Base-by-base conservation (phyloP, 352 stramenopile species). In the Bremia lactucae region DNA sequence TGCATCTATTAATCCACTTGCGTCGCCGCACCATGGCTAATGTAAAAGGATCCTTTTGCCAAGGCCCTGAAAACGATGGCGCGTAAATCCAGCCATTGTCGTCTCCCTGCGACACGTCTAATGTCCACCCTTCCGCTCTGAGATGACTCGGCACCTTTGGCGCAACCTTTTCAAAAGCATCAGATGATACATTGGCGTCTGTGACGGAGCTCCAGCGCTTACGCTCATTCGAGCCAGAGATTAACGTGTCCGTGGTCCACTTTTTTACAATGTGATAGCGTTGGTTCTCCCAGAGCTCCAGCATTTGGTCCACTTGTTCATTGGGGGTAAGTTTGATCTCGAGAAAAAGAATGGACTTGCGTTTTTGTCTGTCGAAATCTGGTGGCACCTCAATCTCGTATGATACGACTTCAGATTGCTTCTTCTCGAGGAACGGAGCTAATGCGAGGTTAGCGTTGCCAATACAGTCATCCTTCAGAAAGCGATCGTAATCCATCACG, bases 281-380 rank as follows among this genome's bases (percentile, higher is more conserved):
- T 52, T 92, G 72, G 58, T 88, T 85, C 61, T 92, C 76, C 76
- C 77, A 92, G 14, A 88, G 65, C 55, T 88, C 76, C 4, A 92
- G 60, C 14, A 83, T 59, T 42, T 74, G 56, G 45, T 86, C 75
- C 14, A 79, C 67, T 20, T 46, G 53, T 26, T 78, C 68, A 16
- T 69, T 67, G 2, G 61, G 59, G 24, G 45, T 68, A 29, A 76
- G 40, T 39, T 65, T 69, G 38, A 86, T 61, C 54, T 83, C 73
- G 13, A 86, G 56, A 21, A 73, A 76, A 18, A 86, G 42, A 29
- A 65, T 51, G 7, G 65, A 68, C 43, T 77, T 80, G 59, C 66
- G 58, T 13, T 76, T 62, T 50, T 79, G 65, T 38, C 76, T 81
- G 46, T 74, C 52, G 34, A 73, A 83, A 41, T 78, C 59, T 3